A percentile compares a stretch with the other conserved stretches of the same genome.
Conservation (phyloP, 2,329 filamentous ascomycete genomes). For the Purpureocillium lavendulum region DNA sequence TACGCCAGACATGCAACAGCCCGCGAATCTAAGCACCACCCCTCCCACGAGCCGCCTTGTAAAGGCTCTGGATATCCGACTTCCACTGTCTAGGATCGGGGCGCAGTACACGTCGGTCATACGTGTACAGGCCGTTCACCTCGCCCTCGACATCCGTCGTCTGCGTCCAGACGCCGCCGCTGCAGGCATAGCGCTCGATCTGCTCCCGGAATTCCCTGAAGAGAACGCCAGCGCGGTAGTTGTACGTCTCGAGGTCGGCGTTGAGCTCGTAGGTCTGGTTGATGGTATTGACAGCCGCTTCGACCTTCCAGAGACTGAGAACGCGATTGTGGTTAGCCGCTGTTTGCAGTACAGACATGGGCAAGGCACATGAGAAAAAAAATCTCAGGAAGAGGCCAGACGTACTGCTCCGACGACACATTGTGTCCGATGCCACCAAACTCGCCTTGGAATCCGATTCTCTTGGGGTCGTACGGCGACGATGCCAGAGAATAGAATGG, state of each 20-base stretch:
- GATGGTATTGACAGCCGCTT: slow-evolving; percentile 48
- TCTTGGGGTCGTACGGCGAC: slow-evolving; percentile 44
- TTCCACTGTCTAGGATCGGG: slow-evolving; percentile 51
- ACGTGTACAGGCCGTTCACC: slow-evolving; percentile 63
- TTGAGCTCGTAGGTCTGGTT: slow-evolving; percentile 62
- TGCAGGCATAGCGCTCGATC: slow-evolving; percentile 53
- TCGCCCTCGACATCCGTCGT: slow-evolving; percentile 69
- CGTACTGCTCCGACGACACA: slow-evolving; percentile 51
- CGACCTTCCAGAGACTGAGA: slow-evolving; percentile 54
- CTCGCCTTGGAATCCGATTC: slow-evolving; percentile 63
- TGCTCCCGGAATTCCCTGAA: slow-evolving; percentile 54
- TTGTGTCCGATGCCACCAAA: slow-evolving; percentile 64
- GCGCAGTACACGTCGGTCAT: slow-evolving; percentile 54
- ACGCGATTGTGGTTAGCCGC: neutral
- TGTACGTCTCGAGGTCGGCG: slow-evolving; percentile 49
- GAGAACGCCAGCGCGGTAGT: slow-evolving; percentile 54
- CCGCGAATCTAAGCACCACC: neutral
- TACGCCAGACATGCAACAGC: too few species aligned
- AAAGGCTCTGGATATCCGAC: slow-evolving; percentile 49
- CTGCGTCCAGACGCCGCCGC: slow-evolving; percentile 63
- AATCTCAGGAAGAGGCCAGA: slow-evolving; percentile 5
- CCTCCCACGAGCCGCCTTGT: slow-evolving; percentile 37
- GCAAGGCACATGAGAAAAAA: too few species aligned
- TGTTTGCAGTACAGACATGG: too few species aligned
- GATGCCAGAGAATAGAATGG: slow-evolving; percentile 55